Conservation (phyloP, 2,329 filamentous ascomycete genomes). For the Penicillium decumbens region DNA sequence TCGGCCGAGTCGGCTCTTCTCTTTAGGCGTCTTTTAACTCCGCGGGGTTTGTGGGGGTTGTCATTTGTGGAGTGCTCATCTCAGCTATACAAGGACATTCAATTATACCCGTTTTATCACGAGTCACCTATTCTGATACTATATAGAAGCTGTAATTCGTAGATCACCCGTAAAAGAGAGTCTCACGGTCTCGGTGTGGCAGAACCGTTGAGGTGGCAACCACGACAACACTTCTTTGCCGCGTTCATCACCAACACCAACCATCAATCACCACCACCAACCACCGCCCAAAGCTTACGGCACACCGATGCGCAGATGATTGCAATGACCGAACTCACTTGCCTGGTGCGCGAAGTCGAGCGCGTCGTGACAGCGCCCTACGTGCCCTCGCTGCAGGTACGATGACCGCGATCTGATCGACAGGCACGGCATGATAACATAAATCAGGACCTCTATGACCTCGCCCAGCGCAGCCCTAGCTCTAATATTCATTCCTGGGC, state of each 20-base stretch:
- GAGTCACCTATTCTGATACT: background rate
- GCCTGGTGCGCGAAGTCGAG: constrained; percentile 42
- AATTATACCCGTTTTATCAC: background rate
- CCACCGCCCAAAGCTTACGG: background rate
- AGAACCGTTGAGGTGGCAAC: constrained; percentile 14
- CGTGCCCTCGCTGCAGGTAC: constrained; percentile 49
- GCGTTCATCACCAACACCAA: background rate
- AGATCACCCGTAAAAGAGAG: background rate
- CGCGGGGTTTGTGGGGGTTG: constrained; percentile 5
- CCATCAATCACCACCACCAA: background rate
- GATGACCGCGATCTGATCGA: constrained; percentile 8
- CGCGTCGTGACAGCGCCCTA: constrained; percentile 48
- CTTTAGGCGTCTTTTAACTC: background rate
- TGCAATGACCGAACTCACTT: constrained; percentile 26
- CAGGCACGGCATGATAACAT: constrained; percentile 8
- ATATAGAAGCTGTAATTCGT: background rate
- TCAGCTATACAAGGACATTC: background rate
- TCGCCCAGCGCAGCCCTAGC: constrained; percentile 28
- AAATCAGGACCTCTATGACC: constrained; percentile 30
- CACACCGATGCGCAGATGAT: too few relatives aligned
- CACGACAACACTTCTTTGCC: constrained; percentile 7
- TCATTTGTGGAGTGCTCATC: constrained; percentile 1
- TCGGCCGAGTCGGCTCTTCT: constrained; percentile 16
- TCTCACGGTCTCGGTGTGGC: background rate
- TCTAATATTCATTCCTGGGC: constrained; percentile 45